phyloP scores from a whole-genome alignment of 495 filamentous ascomycete species.

The Lentithecium fluviatile region DNA sequence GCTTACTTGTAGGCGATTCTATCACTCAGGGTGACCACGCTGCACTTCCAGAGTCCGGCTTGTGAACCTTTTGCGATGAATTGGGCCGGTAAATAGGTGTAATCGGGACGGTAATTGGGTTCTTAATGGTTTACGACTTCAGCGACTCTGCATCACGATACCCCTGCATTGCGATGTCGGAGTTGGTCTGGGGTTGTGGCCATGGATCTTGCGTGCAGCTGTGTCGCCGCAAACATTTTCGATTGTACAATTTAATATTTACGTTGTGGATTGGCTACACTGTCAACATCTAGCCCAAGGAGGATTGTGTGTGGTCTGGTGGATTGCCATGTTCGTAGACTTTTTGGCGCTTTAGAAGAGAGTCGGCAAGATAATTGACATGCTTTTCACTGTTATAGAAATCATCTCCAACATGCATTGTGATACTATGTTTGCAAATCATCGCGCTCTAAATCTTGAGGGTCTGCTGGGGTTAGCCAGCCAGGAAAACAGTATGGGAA shows the following conservation, averaged over 20 bases:
- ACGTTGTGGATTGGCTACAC: constrained; percentile 19
- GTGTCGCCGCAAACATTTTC: constrained; percentile 16
- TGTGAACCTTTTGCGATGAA: background rate
- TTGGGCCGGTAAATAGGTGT: background rate
- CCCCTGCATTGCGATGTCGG: constrained; percentile 26
- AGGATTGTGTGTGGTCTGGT: constrained; percentile 32
- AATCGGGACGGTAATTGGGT: constrained; percentile 10
- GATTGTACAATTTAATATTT: constrained; percentile 29
- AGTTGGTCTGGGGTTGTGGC: constrained; percentile 11
- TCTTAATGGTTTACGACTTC: constrained; percentile 20
- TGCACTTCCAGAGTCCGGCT: background rate
- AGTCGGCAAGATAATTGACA: constrained; percentile 35
- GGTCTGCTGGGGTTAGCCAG: too few species aligned
- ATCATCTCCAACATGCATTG: background rate
- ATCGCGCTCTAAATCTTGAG: too few species aligned
- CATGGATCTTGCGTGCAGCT: background rate
- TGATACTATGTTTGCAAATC: too few species aligned
- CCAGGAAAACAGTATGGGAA: too few species aligned
- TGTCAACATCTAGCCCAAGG: constrained; percentile 11
- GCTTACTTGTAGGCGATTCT: constrained; percentile 66
- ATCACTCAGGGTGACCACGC: constrained; percentile 1
- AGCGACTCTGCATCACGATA: constrained; percentile 26
- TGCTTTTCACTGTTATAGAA: constrained; percentile 22
- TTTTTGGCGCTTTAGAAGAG: constrained; percentile 22
- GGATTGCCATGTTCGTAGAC: constrained; percentile 34